Evolutionary conservation across 371 early-diverging fungal species (phyloP), one percentile per base, ranked within the genome.

Genomic region (Apophysomyces elegans): DNA sequence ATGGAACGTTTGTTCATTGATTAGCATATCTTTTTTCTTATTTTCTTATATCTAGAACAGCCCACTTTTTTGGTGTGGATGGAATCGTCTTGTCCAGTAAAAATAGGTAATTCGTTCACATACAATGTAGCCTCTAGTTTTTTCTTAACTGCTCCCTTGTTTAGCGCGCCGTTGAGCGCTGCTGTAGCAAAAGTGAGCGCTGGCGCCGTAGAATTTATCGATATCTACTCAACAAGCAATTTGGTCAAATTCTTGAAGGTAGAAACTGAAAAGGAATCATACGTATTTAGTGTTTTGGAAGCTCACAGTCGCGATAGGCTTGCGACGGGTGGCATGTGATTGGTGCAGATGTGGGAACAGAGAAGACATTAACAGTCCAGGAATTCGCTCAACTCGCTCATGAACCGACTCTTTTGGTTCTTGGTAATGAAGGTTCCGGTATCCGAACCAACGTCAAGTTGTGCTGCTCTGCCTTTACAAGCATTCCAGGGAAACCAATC

Each of bases 351-450:
- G 75, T 61, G 14, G 76, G 63, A 3, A 13, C 61, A 14, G 60
- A 68, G 35, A 47, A 46, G 5, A 47, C 61, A 2, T 4, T 50
- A 16, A 8, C 7, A 35, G 4, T 36, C 7, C 7, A 46, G 8
- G 62, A 50, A 45, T 26, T 36, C 4, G 12, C 56, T n/a, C 26
- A 50, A 1, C n/a, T 36, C 1, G 14, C 54, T 0, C 58, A 74
- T 21, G 58, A 65, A 16, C 83, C 83, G 1, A 61, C 68, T 7
- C 73, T 90, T 26, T 69, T 90, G 9, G 90, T 90, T 0, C 64
- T 90, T n/a, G 90, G 90, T 1, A 87, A 83, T 61, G 90, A 90
- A 74, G 90, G 88, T 1, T 61, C 57, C 7, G 90, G 90, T 1
- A 56, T 90, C 37, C 69, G 88, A 2, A 73, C 72, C 9, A 73